Evolutionary conservation across 2,329 filamentous ascomycete species (phyloP).

Genomic region (Eutypa lata): DNA sequence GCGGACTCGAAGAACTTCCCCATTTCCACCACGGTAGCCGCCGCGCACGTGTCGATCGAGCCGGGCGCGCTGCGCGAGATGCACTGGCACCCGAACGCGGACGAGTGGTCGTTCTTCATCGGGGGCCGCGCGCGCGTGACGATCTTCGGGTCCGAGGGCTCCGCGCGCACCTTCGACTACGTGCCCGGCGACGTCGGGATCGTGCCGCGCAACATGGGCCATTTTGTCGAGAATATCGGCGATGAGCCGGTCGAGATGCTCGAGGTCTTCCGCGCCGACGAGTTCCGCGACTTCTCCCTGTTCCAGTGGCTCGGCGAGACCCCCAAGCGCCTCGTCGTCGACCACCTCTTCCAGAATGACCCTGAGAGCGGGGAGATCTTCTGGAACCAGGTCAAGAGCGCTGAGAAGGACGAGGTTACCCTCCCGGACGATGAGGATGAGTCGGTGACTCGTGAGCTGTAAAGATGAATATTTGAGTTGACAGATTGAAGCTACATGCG

Average conservation of each 20-base stretch:
- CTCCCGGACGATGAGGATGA: conserved; percentile 17
- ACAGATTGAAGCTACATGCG: too few species aligned
- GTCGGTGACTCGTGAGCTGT: conserved; percentile 17
- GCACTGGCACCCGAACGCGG: conserved; percentile 78
- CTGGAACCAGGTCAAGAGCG: conserved; percentile 57
- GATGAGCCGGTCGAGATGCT: conserved; percentile 72
- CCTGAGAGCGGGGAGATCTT: conserved; percentile 60
- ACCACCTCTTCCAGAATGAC: conserved; percentile 64
- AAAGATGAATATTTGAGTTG: neutral
- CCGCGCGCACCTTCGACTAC: conserved; percentile 73
- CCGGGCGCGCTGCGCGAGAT: conserved; percentile 74
- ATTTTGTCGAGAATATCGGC: conserved; percentile 81
- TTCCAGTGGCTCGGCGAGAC: conserved; percentile 77
- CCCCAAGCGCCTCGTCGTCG: conserved; percentile 61
- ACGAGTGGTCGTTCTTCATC: conserved; percentile 82
- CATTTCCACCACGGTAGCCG: conserved; percentile 69
- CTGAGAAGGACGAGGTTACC: conserved; percentile 56
- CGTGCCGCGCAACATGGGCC: conserved; percentile 73
- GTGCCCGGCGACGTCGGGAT: conserved; percentile 72
- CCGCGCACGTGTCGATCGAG: conserved; percentile 67
- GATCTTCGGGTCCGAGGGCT: conserved; percentile 67
- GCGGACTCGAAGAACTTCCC: conserved; percentile 74
- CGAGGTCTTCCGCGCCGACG: conserved; percentile 69
- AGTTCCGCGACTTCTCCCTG: conserved; percentile 70
- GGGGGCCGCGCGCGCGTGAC: conserved; percentile 68